These are phyloP conservation scores for Hylodesmum podocarpum DNA, from an alignment of 306 rosid genomes.

Conservation along the genomic window DNA sequence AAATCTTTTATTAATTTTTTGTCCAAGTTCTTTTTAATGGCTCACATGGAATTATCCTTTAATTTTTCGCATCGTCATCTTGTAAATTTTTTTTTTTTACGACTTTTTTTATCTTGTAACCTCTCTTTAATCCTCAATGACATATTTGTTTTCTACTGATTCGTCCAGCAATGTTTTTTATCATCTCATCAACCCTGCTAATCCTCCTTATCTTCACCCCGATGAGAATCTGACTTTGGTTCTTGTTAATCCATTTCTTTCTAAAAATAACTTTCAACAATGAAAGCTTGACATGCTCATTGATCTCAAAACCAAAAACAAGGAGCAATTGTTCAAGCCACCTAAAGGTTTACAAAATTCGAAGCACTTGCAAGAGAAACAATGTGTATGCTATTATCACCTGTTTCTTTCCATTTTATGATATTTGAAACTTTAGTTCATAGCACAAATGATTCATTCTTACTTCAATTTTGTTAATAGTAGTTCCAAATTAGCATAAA, in stretches of 20 bases:
- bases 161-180: too few species aligned
- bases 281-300: not conserved
- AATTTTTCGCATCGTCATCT: too few species aligned
- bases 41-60: too few species aligned
- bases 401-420: constrained; percentile 13
- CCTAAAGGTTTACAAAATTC: constrained; percentile 59
- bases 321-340: constrained; percentile 8
- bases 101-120: too few species aligned
- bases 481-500: not conserved
- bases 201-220: not conserved
- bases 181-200: too few species aligned
- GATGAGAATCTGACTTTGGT: not conserved
- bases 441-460: not conserved
- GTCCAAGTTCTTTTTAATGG: too few species aligned
- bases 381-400: constrained; percentile 53
- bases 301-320: too few species aligned
- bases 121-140: too few species aligned
- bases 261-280: not conserved
- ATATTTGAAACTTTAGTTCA: not conserved
- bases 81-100: too few species aligned
- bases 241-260: not conserved
- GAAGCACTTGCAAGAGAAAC: constrained; percentile 70
- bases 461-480: not conserved
- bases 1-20: too few species aligned
- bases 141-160: too few species aligned